Evolutionary conservation across 306 rosid genomes (phyloP).

Genomic region (Senna siamea): DNA sequence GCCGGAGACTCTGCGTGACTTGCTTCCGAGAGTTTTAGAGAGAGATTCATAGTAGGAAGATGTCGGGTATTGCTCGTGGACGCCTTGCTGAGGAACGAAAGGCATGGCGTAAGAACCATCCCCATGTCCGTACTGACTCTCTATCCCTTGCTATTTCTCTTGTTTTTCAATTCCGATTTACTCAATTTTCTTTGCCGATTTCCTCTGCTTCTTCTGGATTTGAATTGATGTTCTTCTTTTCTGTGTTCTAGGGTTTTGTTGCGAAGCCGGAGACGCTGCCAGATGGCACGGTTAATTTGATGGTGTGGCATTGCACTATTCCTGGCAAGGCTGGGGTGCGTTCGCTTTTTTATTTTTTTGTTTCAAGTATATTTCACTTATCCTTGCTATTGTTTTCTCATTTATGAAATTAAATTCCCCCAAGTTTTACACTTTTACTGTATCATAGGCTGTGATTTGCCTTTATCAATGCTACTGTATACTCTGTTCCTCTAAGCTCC

Average conservation of each 20-base stretch:
- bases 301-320: conserved; percentile 97
- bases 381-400: neutral
- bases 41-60: conserved; percentile 37
- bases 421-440: neutral
- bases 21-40: neutral
- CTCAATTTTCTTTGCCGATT: neutral
- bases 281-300: conserved; percentile 88
- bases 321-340: conserved; percentile 88
- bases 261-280: conserved; percentile 89
- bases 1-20: conserved; percentile 23
- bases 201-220: neutral
- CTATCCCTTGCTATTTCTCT: neutral
- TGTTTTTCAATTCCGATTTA: neutral
- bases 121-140: conserved; percentile 67
- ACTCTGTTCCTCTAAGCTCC: neutral
- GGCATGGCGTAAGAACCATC: conserved; percentile 95
- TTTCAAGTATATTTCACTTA: neutral
- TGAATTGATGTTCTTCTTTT: neutral
- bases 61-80: conserved; percentile 92
- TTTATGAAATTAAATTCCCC: neutral
- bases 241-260: conserved; percentile 81
- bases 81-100: conserved; percentile 92
- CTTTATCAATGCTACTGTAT: too few relatives aligned
- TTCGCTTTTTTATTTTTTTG: neutral
- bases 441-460: conserved; percentile 10